Evolutionary conservation across 371 early-diverging fungal genomes (phyloP), one percentile per base, ranked within the genome.

Genomic region (Sporodiniella umbellata): DNA sequence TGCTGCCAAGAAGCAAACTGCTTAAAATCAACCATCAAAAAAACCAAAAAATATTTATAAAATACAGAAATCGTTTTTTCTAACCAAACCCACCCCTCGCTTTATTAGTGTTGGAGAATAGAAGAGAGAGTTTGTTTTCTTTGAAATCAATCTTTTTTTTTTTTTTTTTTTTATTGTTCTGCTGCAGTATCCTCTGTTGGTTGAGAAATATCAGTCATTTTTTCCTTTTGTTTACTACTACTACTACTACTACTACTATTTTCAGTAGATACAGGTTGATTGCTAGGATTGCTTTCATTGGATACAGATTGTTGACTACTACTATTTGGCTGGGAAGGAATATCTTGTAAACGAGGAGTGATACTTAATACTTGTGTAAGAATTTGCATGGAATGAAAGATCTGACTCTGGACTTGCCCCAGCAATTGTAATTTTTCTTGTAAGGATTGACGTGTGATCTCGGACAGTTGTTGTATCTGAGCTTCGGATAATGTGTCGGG

Each of bases 331-430:
- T n/a, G n/a, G n/a, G n/a, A n/a, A n/a, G 21, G 26, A 14, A 7
- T 15, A n/a, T 23, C 25, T 4, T 39, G 12, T 24, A n/a, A 2
- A 42, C 5, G 38, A 22, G 81, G 83, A 28, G 80, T 44, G 7
- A 72, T 64, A 35, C 72, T 70, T 14, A 81, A 26, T 1, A 81
- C 79, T 38, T 78, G 81, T 6, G 80, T 69, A 45, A 90, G 57
- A 28, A 77, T 62, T 23, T 80, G 76, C 45, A 83, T 80, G 1
- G 81, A 57, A 4, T 81, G 79, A 15, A 79, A 74, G 38, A 87
- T 75, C 59, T 90, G 88, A 1, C 53, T 45, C 52, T 90, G 85
- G 1, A 86, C 73, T 0, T 72, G 62, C 37, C 82, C 78, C 28
- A 88, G 42, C 2, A 84, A 66, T 1, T 63, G 64, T 8, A 90